Evolutionary conservation across 2,329 filamentous ascomycete species (phyloP), one percentile per base, ranked within the genome.

Genomic region (Plenodomus biglobosus): DNA sequence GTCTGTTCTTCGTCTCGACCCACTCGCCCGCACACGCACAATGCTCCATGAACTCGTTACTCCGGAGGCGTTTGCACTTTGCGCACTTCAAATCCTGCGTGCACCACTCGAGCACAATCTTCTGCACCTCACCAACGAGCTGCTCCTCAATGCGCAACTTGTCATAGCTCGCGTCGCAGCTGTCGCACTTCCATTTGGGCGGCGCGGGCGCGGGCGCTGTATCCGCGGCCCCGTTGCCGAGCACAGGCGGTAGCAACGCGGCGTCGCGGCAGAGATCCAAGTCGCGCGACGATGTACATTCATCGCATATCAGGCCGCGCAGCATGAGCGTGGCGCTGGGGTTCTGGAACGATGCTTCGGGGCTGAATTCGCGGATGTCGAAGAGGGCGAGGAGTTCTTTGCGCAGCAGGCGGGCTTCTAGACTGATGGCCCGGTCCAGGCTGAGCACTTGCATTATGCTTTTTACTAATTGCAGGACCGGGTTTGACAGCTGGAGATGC

Each of bases 21-120:
- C 94, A 99, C 50, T 82, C 81, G 3, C 94, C 94, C 52, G 89
- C 90, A 76, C 94, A 99, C 10, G 86, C 87, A 73, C 95, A 99
- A 72, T 97, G 92, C 71, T 96, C 92, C 85, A 94, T 91, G 62
- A 97, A 95, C 65, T 96, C 92, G 69, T 96, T 97, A 35, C 89
- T 80, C 66, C 90, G 78, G 34, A 96, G 73, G 3, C 75, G 63
- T 36, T 71, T 72, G 61, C 83, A 85, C 59, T 90, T 90, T 24
- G 81, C 83, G 69, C 94, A 99, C 73, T 90, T 90, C 48, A 97
- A 74, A 70, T 99, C 94, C 75, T 97, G 92, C 27, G 86, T 89
- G 54, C 85, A 80, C 92, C 95, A 99, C 61, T 87, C 84, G 20
- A 90, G 80, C 7, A 90, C 78, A 66, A 87, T 75, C 18, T 82